A percentile compares a stretch with the other conserved stretches of the same genome.
Conservation (phyloP, 768 basidiomycete genomes). For the Leccinum aurantiacum region DNA sequence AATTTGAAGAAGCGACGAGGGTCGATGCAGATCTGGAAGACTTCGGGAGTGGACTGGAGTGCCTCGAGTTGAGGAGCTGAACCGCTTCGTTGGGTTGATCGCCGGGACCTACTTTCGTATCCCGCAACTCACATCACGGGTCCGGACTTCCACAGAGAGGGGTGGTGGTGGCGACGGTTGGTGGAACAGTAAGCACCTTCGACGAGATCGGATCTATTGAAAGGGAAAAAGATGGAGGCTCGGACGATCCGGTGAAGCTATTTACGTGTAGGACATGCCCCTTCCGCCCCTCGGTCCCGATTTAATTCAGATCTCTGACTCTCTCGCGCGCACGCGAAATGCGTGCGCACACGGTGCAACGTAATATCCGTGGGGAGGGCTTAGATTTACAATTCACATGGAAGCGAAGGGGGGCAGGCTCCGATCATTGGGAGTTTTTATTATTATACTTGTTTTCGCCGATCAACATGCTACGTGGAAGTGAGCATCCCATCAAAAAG, state of each 20-base stretch:
- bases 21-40: constrained; percentile 4
- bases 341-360: background rate
- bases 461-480: background rate
- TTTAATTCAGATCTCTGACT: background rate
- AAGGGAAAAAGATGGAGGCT: background rate
- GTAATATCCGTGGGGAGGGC: background rate
- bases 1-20: constrained; percentile 1
- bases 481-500: background rate
- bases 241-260: background rate
- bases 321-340: background rate
- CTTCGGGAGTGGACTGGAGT: constrained; percentile 2
- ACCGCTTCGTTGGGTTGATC: background rate
- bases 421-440: background rate
- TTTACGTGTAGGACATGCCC: background rate
- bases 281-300: background rate
- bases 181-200: background rate
- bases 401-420: background rate
- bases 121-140: constrained; percentile 1
- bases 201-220: background rate
- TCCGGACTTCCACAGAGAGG: background rate
- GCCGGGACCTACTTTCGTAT: background rate
- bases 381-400: background rate
- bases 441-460: background rate
- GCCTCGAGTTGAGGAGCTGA: background rate
- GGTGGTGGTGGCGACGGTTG: too few species aligned